Conservation (phyloP, 2,329 filamentous ascomycete genomes). For the Dactylonectria estremocensis region DNA sequence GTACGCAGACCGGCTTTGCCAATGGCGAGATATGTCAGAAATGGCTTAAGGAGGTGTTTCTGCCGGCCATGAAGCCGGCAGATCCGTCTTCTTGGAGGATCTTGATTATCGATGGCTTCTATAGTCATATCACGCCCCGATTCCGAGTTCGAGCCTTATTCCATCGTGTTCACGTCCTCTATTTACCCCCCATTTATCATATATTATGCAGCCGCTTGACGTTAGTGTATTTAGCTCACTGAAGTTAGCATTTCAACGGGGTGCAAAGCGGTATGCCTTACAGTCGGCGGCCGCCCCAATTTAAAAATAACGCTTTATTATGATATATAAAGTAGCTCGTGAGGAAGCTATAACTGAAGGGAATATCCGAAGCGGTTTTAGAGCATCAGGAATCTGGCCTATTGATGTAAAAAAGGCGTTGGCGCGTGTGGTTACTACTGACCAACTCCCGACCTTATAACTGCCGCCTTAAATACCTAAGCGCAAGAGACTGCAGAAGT, state of each 20-base stretch:
- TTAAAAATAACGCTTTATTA: slow-evolving; percentile 8
- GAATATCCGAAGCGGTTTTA: no score
- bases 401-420: no score
- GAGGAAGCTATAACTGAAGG: no score
- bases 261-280: neutral
- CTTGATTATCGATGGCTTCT: slow-evolving; percentile 3
- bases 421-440: no score
- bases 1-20: neutral
- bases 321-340: neutral
- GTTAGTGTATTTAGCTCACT: slow-evolving; percentile 3
- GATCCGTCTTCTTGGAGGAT: neutral
- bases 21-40: neutral
- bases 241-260: neutral
- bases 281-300: neutral
- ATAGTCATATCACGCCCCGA: neutral
- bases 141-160: neutral
- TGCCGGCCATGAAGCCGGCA: neutral
- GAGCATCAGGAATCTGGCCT: no score
- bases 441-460: no score
- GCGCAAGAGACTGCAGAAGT: no score
- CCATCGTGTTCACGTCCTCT: neutral
- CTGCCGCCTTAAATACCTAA: no score
- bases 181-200: slow-evolving; percentile 4
- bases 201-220: slow-evolving; percentile 10
- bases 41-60: slow-evolving; percentile 8